These are phyloP conservation scores for Exophiala viscosa DNA, from an alignment of 2,329 filamentous ascomycete genomes.

Conservation along the genomic window DNA sequence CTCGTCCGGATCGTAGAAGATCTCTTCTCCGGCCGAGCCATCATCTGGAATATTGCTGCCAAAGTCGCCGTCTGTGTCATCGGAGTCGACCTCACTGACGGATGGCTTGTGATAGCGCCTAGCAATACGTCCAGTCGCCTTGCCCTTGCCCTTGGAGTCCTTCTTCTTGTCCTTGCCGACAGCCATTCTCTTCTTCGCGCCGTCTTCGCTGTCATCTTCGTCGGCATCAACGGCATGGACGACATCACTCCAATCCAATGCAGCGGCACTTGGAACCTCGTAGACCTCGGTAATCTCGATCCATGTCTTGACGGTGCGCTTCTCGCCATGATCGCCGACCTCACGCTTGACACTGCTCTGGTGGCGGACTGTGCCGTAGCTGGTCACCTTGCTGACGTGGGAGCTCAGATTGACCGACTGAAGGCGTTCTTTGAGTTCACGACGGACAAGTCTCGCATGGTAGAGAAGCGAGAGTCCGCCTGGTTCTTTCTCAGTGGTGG, in stretches of 20 bases:
- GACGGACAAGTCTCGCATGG: not conserved
- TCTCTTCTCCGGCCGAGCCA: not conserved
- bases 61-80: not conserved
- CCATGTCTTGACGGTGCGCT: conserved; percentile 19
- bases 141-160: conserved; percentile 27
- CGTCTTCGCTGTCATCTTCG: not conserved
- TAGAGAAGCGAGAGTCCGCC: not conserved
- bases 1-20: not conserved
- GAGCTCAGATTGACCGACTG: conserved; percentile 5
- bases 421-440: conserved; percentile 2
- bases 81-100: not conserved
- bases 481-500: no score
- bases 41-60: not conserved
- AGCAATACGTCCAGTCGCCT: conserved; percentile 14
- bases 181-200: conserved; percentile 35
- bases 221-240: conserved; percentile 12
- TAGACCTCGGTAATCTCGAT: conserved; percentile 19
- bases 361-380: conserved; percentile 9
- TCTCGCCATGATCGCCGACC: conserved; percentile 12
- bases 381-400: conserved; percentile 12
- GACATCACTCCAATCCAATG: conserved; percentile 8
- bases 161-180: conserved; percentile 20
- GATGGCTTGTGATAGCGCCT: not conserved
- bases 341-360: conserved; percentile 15
- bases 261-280: conserved; percentile 5